Conservation (phyloP, 306 rosid genomes). For the Malus asiatica region DNA sequence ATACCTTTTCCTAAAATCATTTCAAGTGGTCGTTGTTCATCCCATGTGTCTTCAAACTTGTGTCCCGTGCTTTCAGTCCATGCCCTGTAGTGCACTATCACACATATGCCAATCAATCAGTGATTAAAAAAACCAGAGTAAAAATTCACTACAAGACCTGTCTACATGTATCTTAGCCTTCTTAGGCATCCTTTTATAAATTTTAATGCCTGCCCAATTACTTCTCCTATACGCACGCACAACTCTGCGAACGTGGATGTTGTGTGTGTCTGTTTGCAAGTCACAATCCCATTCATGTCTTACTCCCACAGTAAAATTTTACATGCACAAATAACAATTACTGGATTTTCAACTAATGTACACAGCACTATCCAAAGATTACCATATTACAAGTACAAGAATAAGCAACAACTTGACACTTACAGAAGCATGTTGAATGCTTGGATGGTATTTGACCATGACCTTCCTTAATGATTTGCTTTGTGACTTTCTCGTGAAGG, state of each 20-base stretch:
- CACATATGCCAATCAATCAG: conserved; percentile 8
- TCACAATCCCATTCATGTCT: background rate
- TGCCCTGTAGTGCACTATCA: conserved; percentile 83
- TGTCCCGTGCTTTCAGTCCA: conserved; percentile 81
- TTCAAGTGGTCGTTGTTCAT: conserved; percentile 74
- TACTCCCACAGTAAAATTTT: background rate
- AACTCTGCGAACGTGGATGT: background rate
- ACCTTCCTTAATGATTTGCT: conserved; percentile 82
- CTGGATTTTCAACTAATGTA: background rate
- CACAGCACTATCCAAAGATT: background rate
- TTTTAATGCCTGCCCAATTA: background rate
- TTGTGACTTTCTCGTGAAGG: conserved; percentile 77
- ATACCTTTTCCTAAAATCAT: conserved; percentile 84
- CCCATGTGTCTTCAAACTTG: conserved; percentile 95
- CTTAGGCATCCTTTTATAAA: background rate
- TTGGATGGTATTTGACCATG: conserved; percentile 78
- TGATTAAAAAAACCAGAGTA: background rate
- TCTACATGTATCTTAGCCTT: background rate
- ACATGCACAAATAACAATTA: background rate
- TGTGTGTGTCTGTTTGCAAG: background rate
- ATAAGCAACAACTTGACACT: conserved; percentile 21
- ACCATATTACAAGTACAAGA: background rate
- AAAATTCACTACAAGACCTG: background rate
- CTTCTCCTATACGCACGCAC: no score
- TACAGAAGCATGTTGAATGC: conserved; percentile 89